Percentiles rank a stretch among this genome's conserved stretches.
Conservation (phyloP, 371 early-diverging fungal genomes). For the Rhizopus sp. region DNA sequence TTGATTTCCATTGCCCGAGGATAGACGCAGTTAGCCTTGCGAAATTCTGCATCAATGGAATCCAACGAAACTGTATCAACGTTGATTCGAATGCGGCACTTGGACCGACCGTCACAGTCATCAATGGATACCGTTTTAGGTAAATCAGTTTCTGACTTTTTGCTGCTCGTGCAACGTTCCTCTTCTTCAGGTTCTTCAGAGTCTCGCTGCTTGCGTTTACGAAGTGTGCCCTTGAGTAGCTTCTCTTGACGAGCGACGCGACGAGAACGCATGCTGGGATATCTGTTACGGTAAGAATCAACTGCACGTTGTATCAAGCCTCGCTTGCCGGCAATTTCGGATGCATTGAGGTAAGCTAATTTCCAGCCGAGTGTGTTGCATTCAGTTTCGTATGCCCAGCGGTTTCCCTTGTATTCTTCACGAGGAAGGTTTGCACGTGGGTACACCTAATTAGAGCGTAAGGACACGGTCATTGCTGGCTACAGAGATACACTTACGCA, state of each 20-base stretch:
- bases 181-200: conserved; percentile 14
- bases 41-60: conserved; percentile 42
- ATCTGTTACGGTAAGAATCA: conserved; percentile 88
- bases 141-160: conserved; percentile 4
- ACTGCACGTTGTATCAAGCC: conserved; percentile 94
- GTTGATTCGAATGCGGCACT: conserved; percentile 43
- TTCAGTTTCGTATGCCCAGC: conserved; percentile 48
- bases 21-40: conserved; percentile 49
- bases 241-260: conserved; percentile 83
- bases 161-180: neutral
- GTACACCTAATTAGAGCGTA: conserved; percentile 27
- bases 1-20: conserved; percentile 50
- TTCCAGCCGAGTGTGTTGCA: conserved; percentile 41
- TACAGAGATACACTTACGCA: conserved; percentile 26
- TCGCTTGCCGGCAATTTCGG: conserved; percentile 80
- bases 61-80: conserved; percentile 47
- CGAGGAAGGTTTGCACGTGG: conserved; percentile 68
- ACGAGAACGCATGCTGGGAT: conserved; percentile 76
- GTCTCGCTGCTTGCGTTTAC: conserved; percentile 40
- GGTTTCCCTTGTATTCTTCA: conserved; percentile 78
- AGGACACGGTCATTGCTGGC: neutral
- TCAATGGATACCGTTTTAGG: conserved; percentile 34
- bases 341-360: conserved; percentile 70
- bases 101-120: conserved; percentile 23
- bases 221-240: conserved; percentile 46